Evolutionary conservation across 2,329 filamentous ascomycete species (phyloP).

Genomic region (Pseudogymnoascus sp.): DNA sequence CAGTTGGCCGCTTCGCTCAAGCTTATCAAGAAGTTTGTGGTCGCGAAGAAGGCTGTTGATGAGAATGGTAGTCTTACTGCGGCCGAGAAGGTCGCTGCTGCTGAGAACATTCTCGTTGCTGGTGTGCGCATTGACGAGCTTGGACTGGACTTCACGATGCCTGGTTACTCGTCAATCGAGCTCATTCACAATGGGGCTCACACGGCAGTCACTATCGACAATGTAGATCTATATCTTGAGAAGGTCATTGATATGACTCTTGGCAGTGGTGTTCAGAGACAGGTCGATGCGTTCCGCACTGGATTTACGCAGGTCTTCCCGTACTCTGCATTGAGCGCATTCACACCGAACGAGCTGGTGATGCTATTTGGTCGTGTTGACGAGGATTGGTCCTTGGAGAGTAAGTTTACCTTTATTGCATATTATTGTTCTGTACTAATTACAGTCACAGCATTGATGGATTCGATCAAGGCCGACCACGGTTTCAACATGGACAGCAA

Average conservation of each 20-base stretch:
- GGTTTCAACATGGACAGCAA: constrained; percentile 98
- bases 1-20: constrained; percentile 79
- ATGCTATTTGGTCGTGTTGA: constrained; percentile 88
- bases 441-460: constrained; percentile 65
- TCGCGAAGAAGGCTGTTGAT: constrained; percentile 75
- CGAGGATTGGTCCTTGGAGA: constrained; percentile 96
- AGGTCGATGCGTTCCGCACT: constrained; percentile 81
- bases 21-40: constrained; percentile 77
- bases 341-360: constrained; percentile 90
- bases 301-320: constrained; percentile 97
- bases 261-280: constrained; percentile 76
- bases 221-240: constrained; percentile 83
- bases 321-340: constrained; percentile 83
- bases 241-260: constrained; percentile 87
- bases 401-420: constrained; percentile 45
- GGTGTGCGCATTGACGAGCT: constrained; percentile 77
- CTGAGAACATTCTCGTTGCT: constrained; percentile 64
- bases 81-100: constrained; percentile 62
- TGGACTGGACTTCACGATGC: constrained; percentile 87
- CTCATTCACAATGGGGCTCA: constrained; percentile 68
- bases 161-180: constrained; percentile 82
- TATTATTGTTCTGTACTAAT: constrained; percentile 18
- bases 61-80: constrained; percentile 58
- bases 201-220: constrained; percentile 73
- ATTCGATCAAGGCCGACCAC: constrained; percentile 97